Percentiles rank a stretch among this genome's conserved stretches.
Conservation (phyloP, 2,329 filamentous ascomycete species). For the Ustilaginoidea virens region DNA sequence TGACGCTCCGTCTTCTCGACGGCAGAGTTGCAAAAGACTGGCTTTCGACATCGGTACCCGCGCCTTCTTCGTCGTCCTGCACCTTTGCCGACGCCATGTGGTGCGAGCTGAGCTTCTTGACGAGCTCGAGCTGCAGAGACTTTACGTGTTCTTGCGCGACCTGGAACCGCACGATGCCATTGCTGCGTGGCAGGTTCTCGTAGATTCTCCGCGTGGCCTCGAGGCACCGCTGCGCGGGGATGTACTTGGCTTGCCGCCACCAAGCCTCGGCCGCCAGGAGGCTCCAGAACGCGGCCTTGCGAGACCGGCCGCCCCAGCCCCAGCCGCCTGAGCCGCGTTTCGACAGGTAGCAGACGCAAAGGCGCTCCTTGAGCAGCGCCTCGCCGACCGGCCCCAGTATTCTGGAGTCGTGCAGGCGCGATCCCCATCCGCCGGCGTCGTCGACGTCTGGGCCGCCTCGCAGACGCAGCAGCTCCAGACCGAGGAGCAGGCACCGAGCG, state of each 20-base stretch:
- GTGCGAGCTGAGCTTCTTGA: conserved; percentile 25
- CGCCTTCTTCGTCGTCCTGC: conserved; percentile 21
- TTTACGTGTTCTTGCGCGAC: conserved; percentile 36
- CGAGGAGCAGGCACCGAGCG: conserved; percentile 59
- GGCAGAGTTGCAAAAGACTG: conserved; percentile 37
- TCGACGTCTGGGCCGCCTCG: conserved; percentile 69
- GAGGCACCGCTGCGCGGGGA: conserved; percentile 65
- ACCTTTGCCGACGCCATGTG: conserved; percentile 11
- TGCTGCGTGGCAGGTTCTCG: conserved; percentile 29
- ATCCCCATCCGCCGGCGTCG: conserved; percentile 75
- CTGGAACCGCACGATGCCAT: conserved; percentile 35
- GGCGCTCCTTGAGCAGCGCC: conserved; percentile 70
- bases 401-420: conserved; percentile 62
- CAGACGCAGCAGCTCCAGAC: conserved; percentile 68
- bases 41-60: conserved; percentile 23
- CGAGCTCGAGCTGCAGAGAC: conserved; percentile 32
- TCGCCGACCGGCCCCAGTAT: conserved; percentile 63
- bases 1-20: too few species aligned
- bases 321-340: conserved; percentile 52
- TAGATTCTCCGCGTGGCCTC: conserved; percentile 49
- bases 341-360: conserved; percentile 70
- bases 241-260: conserved; percentile 60
- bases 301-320: conserved; percentile 52
- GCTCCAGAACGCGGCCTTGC: conserved; percentile 85
- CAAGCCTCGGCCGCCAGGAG: conserved; percentile 72